Base-by-base conservation (phyloP, 257 asterid species). In the Solanum etuberosum region DNA sequence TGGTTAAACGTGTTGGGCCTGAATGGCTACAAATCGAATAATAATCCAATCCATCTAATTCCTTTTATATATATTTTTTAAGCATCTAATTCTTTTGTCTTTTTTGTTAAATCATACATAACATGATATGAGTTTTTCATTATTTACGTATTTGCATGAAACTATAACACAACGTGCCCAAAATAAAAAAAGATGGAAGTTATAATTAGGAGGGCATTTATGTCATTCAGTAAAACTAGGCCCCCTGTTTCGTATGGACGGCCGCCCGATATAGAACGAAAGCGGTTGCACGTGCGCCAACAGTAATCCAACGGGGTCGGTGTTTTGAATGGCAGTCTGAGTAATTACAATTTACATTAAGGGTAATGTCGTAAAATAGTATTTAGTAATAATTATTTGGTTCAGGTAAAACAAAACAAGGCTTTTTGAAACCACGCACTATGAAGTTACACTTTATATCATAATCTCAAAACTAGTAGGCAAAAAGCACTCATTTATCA, bases 391-490 rank as follows among this genome's bases (percentile, higher is more conserved):
- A n/a, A 5, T 21, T 27, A 4, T 85, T 42, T 67, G 31, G 4
- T 68, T 67, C 67, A 67, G 38, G 83, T 87, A 89, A 88, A 88
- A 88, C 91, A 91, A 91, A 89, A 70, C 65, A 5, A 21, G 9
- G 11, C 90, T 86, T 91, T 91, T 86, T 27, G 59, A 9, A 21
- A 67, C 73, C 68, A 89, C 86, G 87, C 84, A 18, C 67, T 11
- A 27, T 46, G 40, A 80, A 80, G 27, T 46, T 80, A 18, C 65
- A 9, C 27, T 27, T 42, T 42, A 5, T 16, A 12, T 67, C 71
- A 11, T 63, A 63, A 76, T 27, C 84, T 35, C 20, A 78, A 81
- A 78, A 46, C 18, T 25, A 29, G 85, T 81, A 48, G 85, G 85
- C 85, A 81, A 81, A n/a, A 81, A 29, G 7, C 85, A 81, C 31